Percentiles rank a stretch among this genome's conserved stretches.
Conservation (phyloP, 2,329 filamentous ascomycete genomes). For the Colletotrichum australisinense region DNA sequence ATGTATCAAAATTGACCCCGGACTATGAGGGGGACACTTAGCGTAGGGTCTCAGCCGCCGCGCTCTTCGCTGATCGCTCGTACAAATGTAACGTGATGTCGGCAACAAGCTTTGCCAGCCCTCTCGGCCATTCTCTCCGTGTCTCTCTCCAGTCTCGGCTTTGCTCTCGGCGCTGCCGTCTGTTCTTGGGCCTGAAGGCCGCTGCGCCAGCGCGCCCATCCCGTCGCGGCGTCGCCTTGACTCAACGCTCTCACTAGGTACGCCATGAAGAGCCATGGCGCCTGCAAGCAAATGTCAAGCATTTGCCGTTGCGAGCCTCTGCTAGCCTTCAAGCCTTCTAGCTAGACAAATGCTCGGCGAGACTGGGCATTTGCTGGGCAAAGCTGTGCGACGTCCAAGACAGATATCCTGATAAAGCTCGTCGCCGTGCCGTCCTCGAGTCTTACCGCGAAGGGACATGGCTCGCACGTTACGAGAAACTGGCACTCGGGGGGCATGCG, state of each 20-base stretch:
- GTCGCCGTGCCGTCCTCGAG: not conserved
- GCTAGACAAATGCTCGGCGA: slow-evolving; percentile 6
- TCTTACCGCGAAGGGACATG: not conserved
- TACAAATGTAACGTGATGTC: slow-evolving; percentile 24
- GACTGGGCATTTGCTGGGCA: slow-evolving; percentile 12
- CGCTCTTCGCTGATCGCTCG: not conserved
- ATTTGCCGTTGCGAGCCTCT: slow-evolving; percentile 13
- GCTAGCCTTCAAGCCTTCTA: not conserved
- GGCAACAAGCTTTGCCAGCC: slow-evolving; percentile 21
- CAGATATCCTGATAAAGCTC: slow-evolving; percentile 6
- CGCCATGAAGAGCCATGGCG: no score
- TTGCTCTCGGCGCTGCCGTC: slow-evolving; percentile 23
- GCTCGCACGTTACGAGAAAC: not conserved
- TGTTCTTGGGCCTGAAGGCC: slow-evolving; percentile 1
- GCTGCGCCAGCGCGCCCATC: slow-evolving; percentile 22
- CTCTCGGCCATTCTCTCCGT: not conserved
- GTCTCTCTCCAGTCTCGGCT: not conserved
- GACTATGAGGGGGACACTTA: not conserved
- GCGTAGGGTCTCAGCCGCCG: slow-evolving; percentile 6
- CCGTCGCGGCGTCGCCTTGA: slow-evolving; percentile 31
- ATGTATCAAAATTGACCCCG: not conserved
- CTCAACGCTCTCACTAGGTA: not conserved
- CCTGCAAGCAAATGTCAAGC: not conserved
- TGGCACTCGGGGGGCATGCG: not conserved
- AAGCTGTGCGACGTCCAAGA: not conserved